Evolutionary conservation across 148 eudicot species (phyloP).

Genomic region (Cornus florida): DNA sequence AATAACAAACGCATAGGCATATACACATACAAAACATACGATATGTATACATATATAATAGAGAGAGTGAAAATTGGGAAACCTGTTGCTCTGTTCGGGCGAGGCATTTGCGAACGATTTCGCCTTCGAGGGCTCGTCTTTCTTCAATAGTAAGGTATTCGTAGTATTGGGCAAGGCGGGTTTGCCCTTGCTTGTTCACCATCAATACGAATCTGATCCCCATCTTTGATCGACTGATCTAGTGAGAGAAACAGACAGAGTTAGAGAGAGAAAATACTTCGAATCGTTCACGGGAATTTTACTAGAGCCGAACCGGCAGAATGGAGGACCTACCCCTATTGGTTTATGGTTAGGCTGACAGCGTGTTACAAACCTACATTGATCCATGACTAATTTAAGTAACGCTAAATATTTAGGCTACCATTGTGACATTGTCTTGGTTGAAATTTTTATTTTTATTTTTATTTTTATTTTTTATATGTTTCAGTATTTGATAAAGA

Average conservation of each 20-base stretch:
- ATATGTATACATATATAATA: neutral
- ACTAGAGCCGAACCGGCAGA: no score
- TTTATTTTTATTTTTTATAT: no score
- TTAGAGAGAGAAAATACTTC: neutral
- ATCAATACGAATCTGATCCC: constrained; percentile 90
- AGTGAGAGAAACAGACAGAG: neutral
- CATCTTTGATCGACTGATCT: constrained; percentile 35
- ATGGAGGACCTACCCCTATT: no score
- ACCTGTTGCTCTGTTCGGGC: constrained; percentile 96
- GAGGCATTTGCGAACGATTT: constrained; percentile 98
- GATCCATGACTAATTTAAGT: no score
- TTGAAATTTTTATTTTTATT: no score
- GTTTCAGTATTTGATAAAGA: no score
- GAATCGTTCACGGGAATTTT: no score
- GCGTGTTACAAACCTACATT: no score
- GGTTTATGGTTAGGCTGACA: no score
- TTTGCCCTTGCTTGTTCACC: constrained; percentile 99
- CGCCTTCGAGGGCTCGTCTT: constrained; percentile 96
- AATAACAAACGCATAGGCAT: neutral
- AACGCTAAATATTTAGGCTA: no score
- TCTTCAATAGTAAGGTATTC: constrained; percentile 90
- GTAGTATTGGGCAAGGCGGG: constrained; percentile 92
- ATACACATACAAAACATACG: neutral
- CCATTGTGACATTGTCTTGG: no score
- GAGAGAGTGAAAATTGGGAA: neutral